A percentile compares a stretch with the other conserved stretches of the same genome.
phyloP scores from a whole-genome alignment of 2,329 filamentous ascomycete species.

The Cadophora sp. region DNA sequence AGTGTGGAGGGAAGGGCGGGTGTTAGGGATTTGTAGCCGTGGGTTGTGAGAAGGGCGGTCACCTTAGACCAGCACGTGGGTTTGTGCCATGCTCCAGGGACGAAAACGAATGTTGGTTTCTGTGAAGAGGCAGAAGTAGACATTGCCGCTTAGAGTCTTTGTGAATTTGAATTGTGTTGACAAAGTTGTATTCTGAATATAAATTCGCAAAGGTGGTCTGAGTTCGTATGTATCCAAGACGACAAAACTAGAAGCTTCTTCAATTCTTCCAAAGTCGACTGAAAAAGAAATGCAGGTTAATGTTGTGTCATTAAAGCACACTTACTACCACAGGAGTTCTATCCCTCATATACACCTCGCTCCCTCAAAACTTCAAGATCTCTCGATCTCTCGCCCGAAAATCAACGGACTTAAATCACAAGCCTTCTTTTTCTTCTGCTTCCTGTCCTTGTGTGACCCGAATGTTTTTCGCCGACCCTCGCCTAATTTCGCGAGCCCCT shows the following conservation, averaged over 20 bases:
- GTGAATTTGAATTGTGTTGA: background rate
- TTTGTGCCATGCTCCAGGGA: conserved; percentile 57
- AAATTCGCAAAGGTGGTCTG: too few relatives aligned
- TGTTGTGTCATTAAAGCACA: too few relatives aligned
- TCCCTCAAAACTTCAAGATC: background rate
- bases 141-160: background rate
- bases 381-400: background rate
- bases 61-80: conserved; percentile 47
- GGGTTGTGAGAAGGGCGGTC: conserved; percentile 41
- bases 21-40: conserved; percentile 43
- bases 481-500: conserved; percentile 1
- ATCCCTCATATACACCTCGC: background rate
- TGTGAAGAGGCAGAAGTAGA: background rate
- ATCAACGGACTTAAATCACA: background rate
- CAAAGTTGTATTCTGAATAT: too few relatives aligned
- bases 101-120: conserved; percentile 50
- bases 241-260: too few relatives aligned
- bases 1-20: conserved; percentile 47
- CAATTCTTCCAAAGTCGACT: too few relatives aligned
- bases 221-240: too few relatives aligned
- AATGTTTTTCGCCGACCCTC: background rate
- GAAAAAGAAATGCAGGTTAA: too few relatives aligned
- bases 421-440: background rate
- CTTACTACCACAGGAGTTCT: background rate
- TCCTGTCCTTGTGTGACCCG: conserved; percentile 3